Evolutionary conservation across 163 green algal species (phyloP).

Genomic region (Prototheca cutis): DNA sequence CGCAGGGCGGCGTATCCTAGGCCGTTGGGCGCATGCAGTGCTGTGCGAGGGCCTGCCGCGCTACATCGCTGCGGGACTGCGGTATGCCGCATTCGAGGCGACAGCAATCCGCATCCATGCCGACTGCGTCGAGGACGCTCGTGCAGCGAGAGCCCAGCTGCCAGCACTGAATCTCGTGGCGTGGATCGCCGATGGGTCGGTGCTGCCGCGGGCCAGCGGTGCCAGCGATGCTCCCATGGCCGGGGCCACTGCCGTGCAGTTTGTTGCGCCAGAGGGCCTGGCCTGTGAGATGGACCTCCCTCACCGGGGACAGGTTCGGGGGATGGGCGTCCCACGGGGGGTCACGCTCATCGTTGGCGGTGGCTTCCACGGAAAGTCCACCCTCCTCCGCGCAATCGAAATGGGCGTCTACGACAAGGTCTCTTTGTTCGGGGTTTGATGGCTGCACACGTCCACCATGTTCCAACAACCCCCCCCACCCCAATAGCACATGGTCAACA

Average conservation of each 20-base stretch:
- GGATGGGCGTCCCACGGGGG: slow-evolving; percentile 6
- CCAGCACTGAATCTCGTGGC: slow-evolving; percentile 34
- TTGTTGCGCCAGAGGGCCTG: background rate
- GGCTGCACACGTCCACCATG: too few relatives aligned
- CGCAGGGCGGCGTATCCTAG: slow-evolving; percentile 46
- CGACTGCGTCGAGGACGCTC: slow-evolving; percentile 37
- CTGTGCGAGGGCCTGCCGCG: slow-evolving; percentile 35
- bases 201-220: slow-evolving; percentile 34
- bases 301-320: background rate
- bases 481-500: background rate
- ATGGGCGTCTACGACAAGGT: slow-evolving; percentile 58
- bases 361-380: slow-evolving; percentile 65
- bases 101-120: slow-evolving; percentile 25
- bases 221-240: background rate
- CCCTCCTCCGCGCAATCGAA: slow-evolving; percentile 55
- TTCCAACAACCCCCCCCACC: background rate
- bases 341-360: slow-evolving; percentile 59
- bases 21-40: slow-evolving; percentile 33
- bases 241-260: background rate
- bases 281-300: background rate
- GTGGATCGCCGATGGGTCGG: slow-evolving; percentile 55
- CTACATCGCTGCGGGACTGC: slow-evolving; percentile 33
- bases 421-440: background rate
- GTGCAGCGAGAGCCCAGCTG: slow-evolving; percentile 30
- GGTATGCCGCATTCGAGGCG: slow-evolving; percentile 20